Base-by-base conservation (phyloP, 2,329 filamentous ascomycete genomes). In the Neonectria punicea region DNA sequence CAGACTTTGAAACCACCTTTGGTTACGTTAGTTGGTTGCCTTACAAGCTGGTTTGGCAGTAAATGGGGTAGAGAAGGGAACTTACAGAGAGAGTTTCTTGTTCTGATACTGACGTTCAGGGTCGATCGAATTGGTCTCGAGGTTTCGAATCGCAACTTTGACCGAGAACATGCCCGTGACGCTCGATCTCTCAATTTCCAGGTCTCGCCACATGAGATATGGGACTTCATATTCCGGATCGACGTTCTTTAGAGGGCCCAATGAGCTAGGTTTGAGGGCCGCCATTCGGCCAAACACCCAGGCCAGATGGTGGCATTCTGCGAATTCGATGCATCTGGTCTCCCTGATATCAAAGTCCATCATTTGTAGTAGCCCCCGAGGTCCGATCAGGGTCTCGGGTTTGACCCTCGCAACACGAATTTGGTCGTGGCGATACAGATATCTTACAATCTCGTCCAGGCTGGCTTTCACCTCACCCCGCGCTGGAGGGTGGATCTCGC, bases 241-340 rank as follows among this genome's bases (percentile, higher is more conserved):
- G 5, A 28, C 14, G 4, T 20, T 8, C 9, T 13, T 16, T 2
- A 25, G 53, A 20, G 13, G 13, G 7, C n/a, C 59, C 5, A 62
- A 32, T 9, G 53, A 62, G 4, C 44, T 22, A 5, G 53, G 53
- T 8, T 34, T 14, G 14, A 62, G 51, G n/a, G 44, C 59, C 14
- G 30, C 44, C 2, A 57, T 4, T 10, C 53, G 43, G 14, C 43
- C 51, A 2, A 56, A 14, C 3, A 51, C 34, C 59, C 53, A 62
- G 2, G 59, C 59, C 3, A 56, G 53, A 22, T 62, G 59, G 43
- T 56, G 44, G 30, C 59, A 55, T 22, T 62, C 59, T 11, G 53
- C 53, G 9, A 56, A 36, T 34, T 56, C 44, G 36, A 62, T 57
- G 44, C 59, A 62, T 2, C 32, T 9, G 3, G 59, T 53, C 8